phyloP scores from a whole-genome alignment of 495 filamentous ascomycete genomes.

The Aspergillus nidulans region DNA sequence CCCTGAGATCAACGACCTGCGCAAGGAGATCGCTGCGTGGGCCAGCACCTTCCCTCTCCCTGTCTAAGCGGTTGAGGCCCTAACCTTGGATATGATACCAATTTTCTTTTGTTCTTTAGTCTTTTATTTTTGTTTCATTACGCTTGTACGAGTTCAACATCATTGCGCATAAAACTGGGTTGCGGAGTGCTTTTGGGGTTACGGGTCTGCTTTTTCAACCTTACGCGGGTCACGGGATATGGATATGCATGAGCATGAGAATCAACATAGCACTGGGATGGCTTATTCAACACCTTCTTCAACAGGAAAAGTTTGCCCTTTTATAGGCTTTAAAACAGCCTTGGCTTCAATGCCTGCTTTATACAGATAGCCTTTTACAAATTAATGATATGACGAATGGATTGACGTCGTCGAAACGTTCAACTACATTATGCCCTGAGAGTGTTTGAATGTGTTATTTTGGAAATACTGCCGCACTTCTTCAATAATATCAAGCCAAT shows the following conservation, averaged over 20 bases:
- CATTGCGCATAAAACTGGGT: conserved; percentile 24
- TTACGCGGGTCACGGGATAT: conserved; percentile 42
- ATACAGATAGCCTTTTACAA: background rate
- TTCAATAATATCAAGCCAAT: background rate
- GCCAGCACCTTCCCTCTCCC: conserved; percentile 89
- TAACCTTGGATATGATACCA: conserved; percentile 19
- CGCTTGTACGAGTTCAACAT: conserved; percentile 28
- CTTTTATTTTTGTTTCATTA: conserved; percentile 10
- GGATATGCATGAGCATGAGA: conserved; percentile 34
- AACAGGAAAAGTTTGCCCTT: conserved; percentile 35
- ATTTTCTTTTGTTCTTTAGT: conserved; percentile 12
- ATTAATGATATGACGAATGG: conserved; percentile 18
- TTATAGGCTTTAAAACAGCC: conserved; percentile 9
- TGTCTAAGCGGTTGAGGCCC: conserved; percentile 44
- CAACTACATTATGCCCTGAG: background rate
- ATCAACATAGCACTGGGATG: conserved; percentile 31
- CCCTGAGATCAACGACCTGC: conserved; percentile 71
- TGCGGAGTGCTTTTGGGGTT: conserved; percentile 39
- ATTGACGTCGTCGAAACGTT: background rate
- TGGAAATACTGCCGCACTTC: background rate
- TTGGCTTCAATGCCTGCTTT: background rate
- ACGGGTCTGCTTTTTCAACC: conserved; percentile 49
- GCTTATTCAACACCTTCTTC: conserved; percentile 41
- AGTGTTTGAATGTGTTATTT: background rate
- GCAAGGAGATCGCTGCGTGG: conserved; percentile 87